phyloP scores from a whole-genome alignment of 371 early-diverging fungal species.

The Mortierella sp. region DNA sequence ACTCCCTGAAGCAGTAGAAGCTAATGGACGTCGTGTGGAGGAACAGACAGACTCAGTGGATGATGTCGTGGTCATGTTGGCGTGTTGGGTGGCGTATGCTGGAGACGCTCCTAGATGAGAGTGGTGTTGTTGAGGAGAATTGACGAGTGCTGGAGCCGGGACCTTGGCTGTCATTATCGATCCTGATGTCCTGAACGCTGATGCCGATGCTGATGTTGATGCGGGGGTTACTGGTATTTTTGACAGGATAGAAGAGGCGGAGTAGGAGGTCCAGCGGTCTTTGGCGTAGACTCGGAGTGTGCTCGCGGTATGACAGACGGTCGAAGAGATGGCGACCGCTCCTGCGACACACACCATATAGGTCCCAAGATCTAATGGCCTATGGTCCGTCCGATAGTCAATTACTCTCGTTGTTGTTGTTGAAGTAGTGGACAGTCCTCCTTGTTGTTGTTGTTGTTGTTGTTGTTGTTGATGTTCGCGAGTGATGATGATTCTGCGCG shows the following conservation, averaged over 20 bases:
- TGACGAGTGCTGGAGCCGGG: not conserved
- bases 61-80: not conserved
- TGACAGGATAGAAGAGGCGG: not conserved
- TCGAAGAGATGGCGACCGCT: constrained; percentile 29
- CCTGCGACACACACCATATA: constrained; percentile 48
- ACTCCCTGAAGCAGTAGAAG: no score
- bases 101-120: not conserved
- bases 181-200: not conserved
- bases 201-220: not conserved
- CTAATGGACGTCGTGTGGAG: not conserved
- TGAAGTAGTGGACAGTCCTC: not conserved
- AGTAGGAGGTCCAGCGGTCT: not conserved
- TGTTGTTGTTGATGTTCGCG: not conserved
- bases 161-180: not conserved
- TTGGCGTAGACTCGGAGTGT: constrained; percentile 13
- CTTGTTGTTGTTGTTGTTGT: not conserved
- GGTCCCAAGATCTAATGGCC: constrained; percentile 14
- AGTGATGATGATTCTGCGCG: constrained; percentile 8
- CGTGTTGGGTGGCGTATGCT: not conserved
- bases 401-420: not conserved
- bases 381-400: not conserved
- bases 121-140: not conserved
- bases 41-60: not conserved
- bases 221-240: not conserved
- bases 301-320: constrained; percentile 36